Evolutionary conservation across 176 grass and related monocot species (phyloP).

Genomic region (Ananas comosus): DNA sequence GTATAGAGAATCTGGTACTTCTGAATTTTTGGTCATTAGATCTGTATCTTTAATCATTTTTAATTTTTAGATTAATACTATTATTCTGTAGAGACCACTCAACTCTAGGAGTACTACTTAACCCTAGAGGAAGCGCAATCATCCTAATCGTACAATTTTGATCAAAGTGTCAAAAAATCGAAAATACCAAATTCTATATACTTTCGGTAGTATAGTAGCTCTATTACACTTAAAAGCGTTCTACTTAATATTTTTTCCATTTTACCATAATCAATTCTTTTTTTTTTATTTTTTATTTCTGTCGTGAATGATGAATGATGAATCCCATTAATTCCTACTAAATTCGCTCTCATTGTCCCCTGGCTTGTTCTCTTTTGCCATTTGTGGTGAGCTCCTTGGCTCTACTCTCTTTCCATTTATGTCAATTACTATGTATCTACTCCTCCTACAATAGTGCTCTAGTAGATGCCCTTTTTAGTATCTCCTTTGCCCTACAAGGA

Average conservation of each 20-base stretch:
- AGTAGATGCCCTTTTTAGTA: neutral
- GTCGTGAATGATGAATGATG: neutral
- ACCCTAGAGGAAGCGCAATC: too few species aligned
- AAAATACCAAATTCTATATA: too few species aligned
- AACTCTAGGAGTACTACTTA: too few species aligned
- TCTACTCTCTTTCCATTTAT: neutral
- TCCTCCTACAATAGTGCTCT: neutral
- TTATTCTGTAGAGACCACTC: too few species aligned
- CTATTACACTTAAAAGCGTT: too few species aligned
- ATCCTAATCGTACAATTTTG: too few species aligned
- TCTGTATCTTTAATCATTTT: too few species aligned
- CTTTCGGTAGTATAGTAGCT: too few species aligned
- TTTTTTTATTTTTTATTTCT: neutral
- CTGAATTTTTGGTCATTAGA: too few species aligned
- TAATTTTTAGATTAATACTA: too few species aligned
- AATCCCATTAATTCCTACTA: neutral
- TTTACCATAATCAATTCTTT: neutral
- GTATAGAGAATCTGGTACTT: too few species aligned
- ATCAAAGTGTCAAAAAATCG: too few species aligned
- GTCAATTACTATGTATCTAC: neutral
- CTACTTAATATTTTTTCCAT: neutral
- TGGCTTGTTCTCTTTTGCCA: neutral
- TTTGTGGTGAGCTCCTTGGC: neutral
- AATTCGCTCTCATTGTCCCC: neutral
- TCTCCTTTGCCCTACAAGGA: neutral